Evolutionary conservation across 2,329 filamentous ascomycete genomes (phyloP).

Genomic region (Peltaster fructicola): DNA sequence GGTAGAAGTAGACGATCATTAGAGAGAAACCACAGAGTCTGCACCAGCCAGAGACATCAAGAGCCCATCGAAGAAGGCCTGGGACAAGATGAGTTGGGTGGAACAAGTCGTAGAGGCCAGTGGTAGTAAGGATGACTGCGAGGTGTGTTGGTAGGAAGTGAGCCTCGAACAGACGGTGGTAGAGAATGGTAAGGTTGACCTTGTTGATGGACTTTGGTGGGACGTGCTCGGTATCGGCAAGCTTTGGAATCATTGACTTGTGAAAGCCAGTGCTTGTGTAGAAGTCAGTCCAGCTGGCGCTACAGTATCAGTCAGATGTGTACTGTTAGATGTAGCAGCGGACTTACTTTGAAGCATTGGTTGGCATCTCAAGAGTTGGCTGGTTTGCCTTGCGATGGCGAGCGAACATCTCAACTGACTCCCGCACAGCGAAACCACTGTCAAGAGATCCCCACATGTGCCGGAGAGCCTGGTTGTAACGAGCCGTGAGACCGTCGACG

Average conservation of each 20-base stretch:
- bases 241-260: constrained; percentile 11
- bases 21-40: constrained; percentile 44
- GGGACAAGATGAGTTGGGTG: constrained; percentile 35
- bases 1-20: constrained; percentile 43
- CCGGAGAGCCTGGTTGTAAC: constrained; percentile 53
- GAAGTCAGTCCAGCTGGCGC: constrained; percentile 15
- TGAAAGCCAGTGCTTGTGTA: constrained; percentile 15
- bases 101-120: constrained; percentile 40
- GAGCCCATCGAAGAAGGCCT: constrained; percentile 40
- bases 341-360: constrained; percentile 14
- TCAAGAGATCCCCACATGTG: constrained; percentile 65
- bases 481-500: constrained; percentile 41
- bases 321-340: constrained; percentile 3
- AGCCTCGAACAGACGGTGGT: constrained; percentile 54
- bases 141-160: constrained; percentile 55
- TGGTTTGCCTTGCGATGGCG: constrained; percentile 8
- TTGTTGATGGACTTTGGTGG: constrained; percentile 14
- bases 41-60: constrained; percentile 41
- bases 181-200: constrained; percentile 39
- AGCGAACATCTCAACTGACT: constrained; percentile 13
- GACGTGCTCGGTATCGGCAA: constrained; percentile 6
- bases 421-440: constrained; percentile 43
- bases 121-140: constrained; percentile 45
- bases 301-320: constrained; percentile 5
- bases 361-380: constrained; percentile 6